These are phyloP conservation scores for Pyrus betulifolia DNA, from an alignment of 306 rosid species.

Conservation along the genomic window DNA sequence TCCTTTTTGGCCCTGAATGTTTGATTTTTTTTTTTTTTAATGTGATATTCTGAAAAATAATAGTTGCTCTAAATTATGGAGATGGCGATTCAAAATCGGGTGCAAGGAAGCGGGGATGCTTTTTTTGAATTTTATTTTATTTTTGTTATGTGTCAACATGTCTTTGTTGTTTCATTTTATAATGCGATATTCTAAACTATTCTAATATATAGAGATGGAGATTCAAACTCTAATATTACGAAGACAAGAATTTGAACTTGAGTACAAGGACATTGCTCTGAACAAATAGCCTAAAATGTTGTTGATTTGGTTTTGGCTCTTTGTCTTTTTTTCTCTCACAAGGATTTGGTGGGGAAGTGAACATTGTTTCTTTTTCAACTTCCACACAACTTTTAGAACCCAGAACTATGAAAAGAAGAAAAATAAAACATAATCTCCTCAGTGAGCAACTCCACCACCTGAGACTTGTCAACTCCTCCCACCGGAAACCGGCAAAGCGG, in stretches of 20 bases:
- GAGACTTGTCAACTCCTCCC: conserved; percentile 40
- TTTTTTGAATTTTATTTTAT: no score
- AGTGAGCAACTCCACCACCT: conserved; percentile 38
- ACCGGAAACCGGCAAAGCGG: conserved; percentile 72
- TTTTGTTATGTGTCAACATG: not conserved
- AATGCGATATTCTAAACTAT: no score
- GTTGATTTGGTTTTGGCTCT: not conserved
- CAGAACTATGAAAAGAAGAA: conserved; percentile 85
- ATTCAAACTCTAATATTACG: no score
- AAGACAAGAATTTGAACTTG: no score
- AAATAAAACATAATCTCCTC: conserved; percentile 88
- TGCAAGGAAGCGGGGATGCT: not conserved
- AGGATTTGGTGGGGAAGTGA: not conserved
- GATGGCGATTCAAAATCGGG: not conserved
- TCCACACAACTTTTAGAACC: conserved; percentile 31
- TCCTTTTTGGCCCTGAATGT: no score
- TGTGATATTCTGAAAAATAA: no score
- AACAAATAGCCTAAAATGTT: not conserved
- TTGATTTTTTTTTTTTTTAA: no score
- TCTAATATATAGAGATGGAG: no score
- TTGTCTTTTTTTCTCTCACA: not conserved
- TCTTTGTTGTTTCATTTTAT: no score
- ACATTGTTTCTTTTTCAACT: not conserved
- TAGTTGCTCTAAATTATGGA: not conserved
- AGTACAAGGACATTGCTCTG: not conserved